Evolutionary conservation across 768 basidiomycete species (phyloP), one percentile per base, ranked within the genome.

Genomic region (Tylopilus rubrobrunneus): DNA sequence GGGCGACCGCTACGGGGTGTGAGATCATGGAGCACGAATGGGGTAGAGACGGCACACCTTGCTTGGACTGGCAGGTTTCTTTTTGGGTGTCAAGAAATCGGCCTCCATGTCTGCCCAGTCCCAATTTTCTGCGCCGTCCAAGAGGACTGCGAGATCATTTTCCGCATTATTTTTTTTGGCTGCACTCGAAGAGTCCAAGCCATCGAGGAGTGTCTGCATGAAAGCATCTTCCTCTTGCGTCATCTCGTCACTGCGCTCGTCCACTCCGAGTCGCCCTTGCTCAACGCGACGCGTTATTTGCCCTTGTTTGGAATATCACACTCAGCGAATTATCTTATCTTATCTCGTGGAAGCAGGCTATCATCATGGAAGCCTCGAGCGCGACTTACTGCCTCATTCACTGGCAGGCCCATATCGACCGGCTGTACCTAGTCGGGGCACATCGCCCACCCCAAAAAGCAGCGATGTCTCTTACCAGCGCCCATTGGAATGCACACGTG

Each of bases 71-170:
- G 59, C 58, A 3, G 64, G 64, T 31, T 74, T 72, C 52, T 81
- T 84, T 53, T 74, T 77, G 4, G 83, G 83, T 2, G 77, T 78
- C 41, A 79, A 55, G 29, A 76, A 75, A 55, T 82, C 79, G 0
- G 71, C 66, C 47, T 76, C 72, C 74, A 79, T 78, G 55, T 83
- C 80, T 31, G 79, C 74, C 80, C 85, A 83, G 58, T 89, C 84
- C 84, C 86, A 87, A 36, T 78, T 73, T 61, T 86, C 87, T 1
- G 81, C 82, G 0, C 85, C 87, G 28, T 84, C 79, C n/a, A 86
- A 62, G 14, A 88, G 73, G 4, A 69, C 62, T 3, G 70, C 63
- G 29, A 85, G 59, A 55, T 85, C 80, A 27, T 23, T 10, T 34
- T 40, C 37, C 6, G 4, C 52, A 23, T 48, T 29, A 25, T 29